These are phyloP conservation scores for Sclerotinia glacialis DNA, from an alignment of 2,329 filamentous ascomycete genomes.

Conservation along the genomic window DNA sequence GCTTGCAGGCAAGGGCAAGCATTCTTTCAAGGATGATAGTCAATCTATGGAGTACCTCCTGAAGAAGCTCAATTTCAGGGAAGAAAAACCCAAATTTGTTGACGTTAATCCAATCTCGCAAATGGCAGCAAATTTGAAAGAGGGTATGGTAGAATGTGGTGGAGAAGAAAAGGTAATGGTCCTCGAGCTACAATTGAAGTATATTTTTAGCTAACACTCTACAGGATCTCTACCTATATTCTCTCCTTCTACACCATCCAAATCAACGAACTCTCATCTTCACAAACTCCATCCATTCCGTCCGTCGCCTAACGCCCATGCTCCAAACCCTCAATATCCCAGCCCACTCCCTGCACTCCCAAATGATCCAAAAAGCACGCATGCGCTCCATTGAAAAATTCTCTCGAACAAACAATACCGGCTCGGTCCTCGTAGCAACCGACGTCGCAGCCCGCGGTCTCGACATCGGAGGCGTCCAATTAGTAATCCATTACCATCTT, in stretches of 20 bases:
- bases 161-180: slow-evolving; percentile 79
- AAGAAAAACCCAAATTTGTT: slow-evolving; percentile 82
- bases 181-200: not conserved
- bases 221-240: slow-evolving; percentile 87
- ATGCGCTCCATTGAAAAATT: slow-evolving; percentile 92
- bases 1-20: slow-evolving; percentile 66
- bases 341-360: slow-evolving; percentile 78
- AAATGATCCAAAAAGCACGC: slow-evolving; percentile 94
- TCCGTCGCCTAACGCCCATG: slow-evolving; percentile 79
- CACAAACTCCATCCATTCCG: slow-evolving; percentile 91
- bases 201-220: slow-evolving; percentile 28
- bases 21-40: slow-evolving; percentile 65
- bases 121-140: slow-evolving; percentile 81
- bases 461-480: slow-evolving; percentile 85
- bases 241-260: slow-evolving; percentile 78
- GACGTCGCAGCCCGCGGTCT: slow-evolving; percentile 92
- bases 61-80: slow-evolving; percentile 82
- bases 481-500: slow-evolving; percentile 93
- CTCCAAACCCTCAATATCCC: slow-evolving; percentile 78
- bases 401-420: slow-evolving; percentile 55
- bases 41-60: slow-evolving; percentile 92
- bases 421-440: slow-evolving; percentile 79
- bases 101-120: slow-evolving; percentile 87
- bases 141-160: slow-evolving; percentile 87
- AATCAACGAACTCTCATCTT: slow-evolving; percentile 83